These are phyloP conservation scores for Raffaelea albimanens DNA, from an alignment of 2,329 filamentous ascomycete species.

Conservation along the genomic window DNA sequence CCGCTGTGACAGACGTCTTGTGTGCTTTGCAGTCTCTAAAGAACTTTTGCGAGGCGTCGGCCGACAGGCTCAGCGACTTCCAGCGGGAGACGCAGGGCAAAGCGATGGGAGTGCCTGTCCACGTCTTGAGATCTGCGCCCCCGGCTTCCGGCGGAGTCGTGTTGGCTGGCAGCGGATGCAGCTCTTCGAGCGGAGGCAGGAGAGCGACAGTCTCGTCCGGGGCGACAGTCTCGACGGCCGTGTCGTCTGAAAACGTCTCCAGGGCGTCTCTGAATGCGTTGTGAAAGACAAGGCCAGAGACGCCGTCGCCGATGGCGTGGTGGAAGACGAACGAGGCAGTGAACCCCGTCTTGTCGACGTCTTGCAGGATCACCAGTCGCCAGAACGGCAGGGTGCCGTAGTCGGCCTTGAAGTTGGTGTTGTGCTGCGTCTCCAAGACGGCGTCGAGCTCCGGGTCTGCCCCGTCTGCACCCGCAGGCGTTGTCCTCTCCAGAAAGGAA, in stretches of 20 bases:
- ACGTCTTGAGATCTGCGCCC: background rate
- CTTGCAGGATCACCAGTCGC: slow-evolving; percentile 1
- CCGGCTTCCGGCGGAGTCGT: background rate
- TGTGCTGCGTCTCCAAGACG: background rate
- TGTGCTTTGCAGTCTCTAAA: background rate
- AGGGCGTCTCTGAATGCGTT: background rate
- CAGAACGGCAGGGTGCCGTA: background rate
- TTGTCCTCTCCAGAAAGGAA: background rate
- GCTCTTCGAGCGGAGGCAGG: background rate
- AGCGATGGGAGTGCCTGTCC: background rate
- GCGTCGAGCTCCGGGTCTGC: background rate
- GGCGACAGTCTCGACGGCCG: too few species aligned
- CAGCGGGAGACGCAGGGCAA: background rate
- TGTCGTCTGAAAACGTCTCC: background rate
- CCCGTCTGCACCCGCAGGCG: background rate
- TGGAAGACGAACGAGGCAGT: slow-evolving; percentile 2
- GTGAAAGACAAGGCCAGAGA: slow-evolving; percentile 1
- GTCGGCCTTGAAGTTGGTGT: background rate
- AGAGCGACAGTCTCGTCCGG: background rate
- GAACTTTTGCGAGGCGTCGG: background rate
- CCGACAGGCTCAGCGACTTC: background rate
- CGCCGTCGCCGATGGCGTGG: slow-evolving; percentile 2
- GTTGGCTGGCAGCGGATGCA: slow-evolving; percentile 1
- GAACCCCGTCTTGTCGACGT: background rate
- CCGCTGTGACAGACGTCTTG: background rate